Conservation (phyloP, 2,329 filamentous ascomycete species). For the Sphaerulina musiva region DNA sequence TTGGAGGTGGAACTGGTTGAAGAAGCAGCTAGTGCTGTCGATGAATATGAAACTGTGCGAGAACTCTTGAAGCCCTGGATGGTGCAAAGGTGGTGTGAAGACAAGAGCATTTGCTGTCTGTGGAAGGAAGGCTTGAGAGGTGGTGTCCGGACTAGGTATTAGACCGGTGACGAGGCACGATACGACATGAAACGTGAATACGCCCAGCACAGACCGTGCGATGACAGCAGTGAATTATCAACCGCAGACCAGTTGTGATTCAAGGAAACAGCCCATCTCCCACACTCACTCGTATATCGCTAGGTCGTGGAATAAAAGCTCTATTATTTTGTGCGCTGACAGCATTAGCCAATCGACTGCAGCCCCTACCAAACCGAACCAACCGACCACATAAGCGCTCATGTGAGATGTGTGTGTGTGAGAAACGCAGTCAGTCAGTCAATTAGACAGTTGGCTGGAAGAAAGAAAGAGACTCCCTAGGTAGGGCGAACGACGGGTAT, state of each 20-base stretch:
- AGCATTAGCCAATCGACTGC: no score
- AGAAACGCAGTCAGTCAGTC: no score
- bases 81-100: slow-evolving; percentile 86
- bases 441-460: no score
- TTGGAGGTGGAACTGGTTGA: slow-evolving; percentile 53
- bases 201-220: not conserved
- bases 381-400: no score
- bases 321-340: no score
- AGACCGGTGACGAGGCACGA: not conserved
- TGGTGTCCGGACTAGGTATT: slow-evolving; percentile 32
- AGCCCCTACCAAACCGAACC: no score
- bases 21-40: slow-evolving; percentile 23
- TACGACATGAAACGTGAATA: not conserved
- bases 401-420: no score
- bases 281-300: no score
- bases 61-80: slow-evolving; percentile 44
- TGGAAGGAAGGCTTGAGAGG: slow-evolving; percentile 52
- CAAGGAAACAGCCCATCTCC: no score
- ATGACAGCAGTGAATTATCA: not conserved
- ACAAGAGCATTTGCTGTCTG: slow-evolving; percentile 75
- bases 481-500: no score
- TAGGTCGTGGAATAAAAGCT: no score
- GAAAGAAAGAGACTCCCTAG: no score
- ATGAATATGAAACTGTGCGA: slow-evolving; percentile 23
- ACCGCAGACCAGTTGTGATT: not conserved